phyloP scores from a whole-genome alignment of 257 asterid species.

The Ilex aquifolium region DNA sequence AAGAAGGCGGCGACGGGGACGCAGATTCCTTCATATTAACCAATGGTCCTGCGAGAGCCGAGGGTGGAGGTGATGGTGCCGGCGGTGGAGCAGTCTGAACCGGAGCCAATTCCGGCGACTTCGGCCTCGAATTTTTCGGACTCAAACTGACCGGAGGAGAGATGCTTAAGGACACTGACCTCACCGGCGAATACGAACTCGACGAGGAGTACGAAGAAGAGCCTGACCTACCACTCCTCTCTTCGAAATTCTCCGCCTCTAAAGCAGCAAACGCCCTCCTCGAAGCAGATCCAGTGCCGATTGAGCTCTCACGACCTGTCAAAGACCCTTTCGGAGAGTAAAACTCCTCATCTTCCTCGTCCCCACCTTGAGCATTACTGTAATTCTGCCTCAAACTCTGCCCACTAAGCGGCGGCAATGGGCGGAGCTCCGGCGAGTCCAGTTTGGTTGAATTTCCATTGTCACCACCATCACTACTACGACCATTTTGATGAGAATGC shows the following conservation, averaged over 20 bases:
- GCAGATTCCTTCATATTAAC: slow-evolving; percentile 23
- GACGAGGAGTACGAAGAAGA: slow-evolving; percentile 68
- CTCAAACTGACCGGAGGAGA: slow-evolving; percentile 71
- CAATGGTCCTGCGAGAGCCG: slow-evolving; percentile 8
- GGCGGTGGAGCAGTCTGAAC: slow-evolving; percentile 41
- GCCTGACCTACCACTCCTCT: slow-evolving; percentile 25
- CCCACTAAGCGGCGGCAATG: slow-evolving; percentile 61
- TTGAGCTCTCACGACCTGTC: slow-evolving; percentile 53
- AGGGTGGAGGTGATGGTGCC: slow-evolving; percentile 7
- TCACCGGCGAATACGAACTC: slow-evolving; percentile 63
- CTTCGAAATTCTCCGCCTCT: slow-evolving; percentile 30
- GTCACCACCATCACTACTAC: slow-evolving; percentile 19
- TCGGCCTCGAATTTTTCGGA: slow-evolving; percentile 56
- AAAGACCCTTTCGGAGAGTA: slow-evolving; percentile 77
- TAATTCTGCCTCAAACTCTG: slow-evolving; percentile 27
- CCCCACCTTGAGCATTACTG: slow-evolving; percentile 34
- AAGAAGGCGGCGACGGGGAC: slow-evolving; percentile 53
- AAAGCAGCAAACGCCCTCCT: slow-evolving; percentile 49
- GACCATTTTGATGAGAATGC: slow-evolving; percentile 8
- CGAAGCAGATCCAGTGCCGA: slow-evolving; percentile 65
- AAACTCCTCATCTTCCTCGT: slow-evolving; percentile 59
- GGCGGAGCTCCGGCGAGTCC: slow-evolving; percentile 92
- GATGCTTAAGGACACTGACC: slow-evolving; percentile 70
- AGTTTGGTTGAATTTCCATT: slow-evolving; percentile 35
- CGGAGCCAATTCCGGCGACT: slow-evolving; percentile 80